Percentiles rank a stretch among this genome's conserved stretches.
phyloP scores from a whole-genome alignment of 2,329 filamentous ascomycete genomes.

The Fusarium tjaetaba region DNA sequence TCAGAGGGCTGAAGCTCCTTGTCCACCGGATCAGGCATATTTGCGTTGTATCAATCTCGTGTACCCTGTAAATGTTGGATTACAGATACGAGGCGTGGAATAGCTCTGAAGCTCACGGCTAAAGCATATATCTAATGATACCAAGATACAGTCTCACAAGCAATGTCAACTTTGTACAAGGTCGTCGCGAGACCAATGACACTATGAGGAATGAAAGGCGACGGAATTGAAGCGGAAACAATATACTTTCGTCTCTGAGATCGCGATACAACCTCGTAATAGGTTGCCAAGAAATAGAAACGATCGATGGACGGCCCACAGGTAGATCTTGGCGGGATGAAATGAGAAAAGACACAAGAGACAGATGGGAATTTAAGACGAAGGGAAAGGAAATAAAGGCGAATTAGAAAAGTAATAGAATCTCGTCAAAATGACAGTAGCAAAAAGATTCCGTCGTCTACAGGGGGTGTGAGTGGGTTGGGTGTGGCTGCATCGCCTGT shows the following conservation, averaged over 20 bases:
- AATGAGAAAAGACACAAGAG: neutral
- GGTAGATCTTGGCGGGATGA: conserved; percentile 9
- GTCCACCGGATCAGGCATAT: conserved; percentile 43
- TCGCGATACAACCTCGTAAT: conserved; percentile 15
- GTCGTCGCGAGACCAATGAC: neutral
- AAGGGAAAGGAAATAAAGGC: conserved; percentile 7
- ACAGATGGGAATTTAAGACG: conserved; percentile 7
- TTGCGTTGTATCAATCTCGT: conserved; percentile 4
- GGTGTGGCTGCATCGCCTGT: conserved; percentile 23
- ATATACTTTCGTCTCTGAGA: conserved; percentile 3
- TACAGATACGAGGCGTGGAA: neutral
- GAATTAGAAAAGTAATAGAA: conserved; percentile 16
- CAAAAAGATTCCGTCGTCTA: conserved; percentile 5
- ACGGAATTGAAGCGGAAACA: conserved; percentile 22
- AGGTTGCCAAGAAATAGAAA: conserved; percentile 5
- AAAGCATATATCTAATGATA: neutral
- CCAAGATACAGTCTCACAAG: neutral
- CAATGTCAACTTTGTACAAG: neutral
- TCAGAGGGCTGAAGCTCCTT: conserved; percentile 46
- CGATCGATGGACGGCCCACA: neutral
- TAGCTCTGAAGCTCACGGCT: neutral
- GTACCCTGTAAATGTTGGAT: neutral
- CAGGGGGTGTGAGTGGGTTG: conserved; percentile 11
- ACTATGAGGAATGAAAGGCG: neutral
- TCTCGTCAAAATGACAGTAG: conserved; percentile 21